Evolutionary conservation across 176 grass and related monocot species (phyloP), one percentile per base, ranked within the genome.

Genomic region (Tillandsia fasciculata): DNA sequence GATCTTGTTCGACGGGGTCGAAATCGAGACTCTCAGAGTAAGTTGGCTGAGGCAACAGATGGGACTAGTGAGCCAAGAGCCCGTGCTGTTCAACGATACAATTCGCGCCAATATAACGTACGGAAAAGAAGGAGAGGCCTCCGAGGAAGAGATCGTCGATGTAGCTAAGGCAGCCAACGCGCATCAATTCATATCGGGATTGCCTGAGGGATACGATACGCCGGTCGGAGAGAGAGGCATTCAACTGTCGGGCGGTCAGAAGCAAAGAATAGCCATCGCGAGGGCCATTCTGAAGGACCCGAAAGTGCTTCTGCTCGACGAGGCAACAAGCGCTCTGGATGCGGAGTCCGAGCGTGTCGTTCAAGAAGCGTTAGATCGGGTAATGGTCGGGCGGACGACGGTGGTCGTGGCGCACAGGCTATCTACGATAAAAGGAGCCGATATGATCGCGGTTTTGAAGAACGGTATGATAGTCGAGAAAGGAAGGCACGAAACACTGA

Each of bases 211-310:
- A 56, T 94, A 94, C 20, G 83, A 94, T 48, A 94, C 90, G 18
- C 67, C 54, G 0, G 90, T 94, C 12, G 90, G 90, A 49, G 90
- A 94, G 64, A 78, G 83, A 24, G 90, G 90, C 7, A 24, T 85
- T 0, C 91, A 96, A 53, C 76, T 96, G 51, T 96, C 91, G 0
- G 84, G 91, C 51, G 91, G 91, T 18, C 91, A 96, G 76, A 96
- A 90, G 78, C 91, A 96, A 67, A 81, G 84, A 0, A 69, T 96
- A 20, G 91, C 84, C 13, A 90, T 96, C 2, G 91, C 87, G 1
- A 80, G 91, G 80, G 87, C 87, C 63, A 76, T 96, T 75, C 65
- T 90, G 29, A 96, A 96, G 53, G 72, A 90, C 20, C 91, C 91
- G 13, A 89, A 63, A 70, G 78, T 94, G 72, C 80, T 94, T 18